Base-by-base conservation (phyloP, 2,329 filamentous ascomycete genomes). In the Chalara sp. region DNA sequence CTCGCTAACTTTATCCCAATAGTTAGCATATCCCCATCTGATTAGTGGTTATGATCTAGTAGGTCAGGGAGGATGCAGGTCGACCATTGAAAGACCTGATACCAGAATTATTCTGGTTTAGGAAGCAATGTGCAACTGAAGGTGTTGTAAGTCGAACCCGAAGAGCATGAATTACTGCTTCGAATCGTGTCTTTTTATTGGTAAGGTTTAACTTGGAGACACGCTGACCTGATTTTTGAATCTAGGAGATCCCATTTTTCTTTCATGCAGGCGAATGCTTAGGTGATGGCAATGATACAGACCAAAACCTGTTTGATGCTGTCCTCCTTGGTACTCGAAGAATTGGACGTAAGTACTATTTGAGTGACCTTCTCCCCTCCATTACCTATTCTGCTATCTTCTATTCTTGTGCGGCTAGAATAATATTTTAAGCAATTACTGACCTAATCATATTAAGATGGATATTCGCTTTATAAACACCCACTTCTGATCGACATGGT, bases 221-320 rank as follows among this genome's bases (percentile, higher is more conserved):
- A 21, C 21, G 21, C 21, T 21, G 21, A 21, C 21, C 21, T 21
- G 21, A 21, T 21, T 21, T 21, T 21, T 21, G 21, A 21, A 21
- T 21, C 21, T 21, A 21, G 21, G 21, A 87, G 45, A 82, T 96
- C 21, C 91, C 92, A 1, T 95, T 96, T 72, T 95, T 95, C 73
- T 91, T 96, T 70, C 90, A 96, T 66, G 91, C 91, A 0, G 91
- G 90, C 54, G 90, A 96, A 70, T 89, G 83, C 32, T 79, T 95
- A 1, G 89, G 88, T 7, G 79, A 84, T 49, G 89, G 89, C 32
- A 81, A 84, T 58, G 75, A 72, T 12, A 84, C 85, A 0, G 90
- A 96, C 62, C 60, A 68, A 49, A 95, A 96, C 65, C 76, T 96
- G 6, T 95, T 88, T 67, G 89, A 96, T 65, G 89, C 89, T 1